phyloP scores from a whole-genome alignment of 805 yeast genomes.

The Priceomyces medius region DNA sequence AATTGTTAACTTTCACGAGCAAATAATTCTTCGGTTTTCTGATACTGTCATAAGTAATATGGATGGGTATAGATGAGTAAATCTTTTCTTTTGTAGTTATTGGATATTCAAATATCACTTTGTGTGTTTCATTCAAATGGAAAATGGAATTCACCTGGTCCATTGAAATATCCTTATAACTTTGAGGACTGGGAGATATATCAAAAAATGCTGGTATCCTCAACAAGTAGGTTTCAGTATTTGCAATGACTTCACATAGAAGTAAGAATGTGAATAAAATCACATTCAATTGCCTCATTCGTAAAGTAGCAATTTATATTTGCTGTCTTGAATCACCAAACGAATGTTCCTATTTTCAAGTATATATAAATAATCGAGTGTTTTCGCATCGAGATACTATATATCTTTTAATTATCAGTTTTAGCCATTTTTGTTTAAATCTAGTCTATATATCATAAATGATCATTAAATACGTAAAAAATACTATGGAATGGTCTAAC shows the following conservation, averaged over 20 bases:
- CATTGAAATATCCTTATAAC: background rate
- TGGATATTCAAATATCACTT: slow-evolving; percentile 24
- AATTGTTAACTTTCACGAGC: slow-evolving; percentile 35
- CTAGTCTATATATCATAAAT: too few relatives aligned
- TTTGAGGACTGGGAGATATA: slow-evolving; percentile 21
- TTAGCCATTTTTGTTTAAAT: too few relatives aligned
- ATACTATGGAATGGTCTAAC: too few relatives aligned
- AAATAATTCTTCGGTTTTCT: slow-evolving; percentile 13
- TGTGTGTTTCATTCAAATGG: slow-evolving; percentile 19
- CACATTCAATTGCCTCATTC: background rate
- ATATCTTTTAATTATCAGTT: too few relatives aligned
- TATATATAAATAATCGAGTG: too few relatives aligned
- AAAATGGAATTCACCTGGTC: background rate
- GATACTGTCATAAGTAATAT: slow-evolving; percentile 10
- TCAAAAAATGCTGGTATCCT: slow-evolving; percentile 35
- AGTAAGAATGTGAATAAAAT: background rate
- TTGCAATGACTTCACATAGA: slow-evolving; percentile 19
- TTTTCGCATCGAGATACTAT: too few relatives aligned
- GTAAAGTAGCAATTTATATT: too few relatives aligned
- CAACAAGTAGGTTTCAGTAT: slow-evolving; percentile 37
- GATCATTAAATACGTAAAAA: too few relatives aligned
- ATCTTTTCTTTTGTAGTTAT: slow-evolving; percentile 13
- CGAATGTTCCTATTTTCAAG: too few relatives aligned
- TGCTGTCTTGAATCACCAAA: too few relatives aligned
- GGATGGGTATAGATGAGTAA: background rate